A percentile compares a stretch with the other conserved stretches of the same genome.
Evolutionary conservation across 148 eudicot genomes (phyloP).

Genomic region (Rhododendron henanense): DNA sequence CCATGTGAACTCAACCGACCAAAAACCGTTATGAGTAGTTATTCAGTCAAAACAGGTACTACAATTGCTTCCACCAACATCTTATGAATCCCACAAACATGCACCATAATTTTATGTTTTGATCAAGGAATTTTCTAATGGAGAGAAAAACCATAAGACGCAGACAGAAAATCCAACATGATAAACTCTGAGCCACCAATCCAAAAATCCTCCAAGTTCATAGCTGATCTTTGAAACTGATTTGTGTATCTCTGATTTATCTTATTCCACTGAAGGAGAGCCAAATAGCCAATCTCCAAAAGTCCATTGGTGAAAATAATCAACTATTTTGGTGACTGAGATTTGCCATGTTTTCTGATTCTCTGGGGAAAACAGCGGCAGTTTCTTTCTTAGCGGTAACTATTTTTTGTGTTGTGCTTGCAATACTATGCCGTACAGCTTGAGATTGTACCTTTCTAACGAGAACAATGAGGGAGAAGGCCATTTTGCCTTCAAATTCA

Average conservation of each 20-base stretch:
- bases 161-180: not conserved
- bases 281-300: too few relatives aligned
- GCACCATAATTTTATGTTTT: not conserved
- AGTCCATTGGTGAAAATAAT: not conserved
- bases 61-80: not conserved
- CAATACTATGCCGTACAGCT: too few relatives aligned
- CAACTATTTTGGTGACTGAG: not conserved
- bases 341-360: not conserved
- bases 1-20: too few relatives aligned
- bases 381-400: not conserved
- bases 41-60: not conserved
- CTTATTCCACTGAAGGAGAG: too few relatives aligned
- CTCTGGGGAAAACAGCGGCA: not conserved
- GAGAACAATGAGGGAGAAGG: too few relatives aligned
- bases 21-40: not conserved
- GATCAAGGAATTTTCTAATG: not conserved
- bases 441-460: too few relatives aligned
- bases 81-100: not conserved
- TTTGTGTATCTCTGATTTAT: too few relatives aligned
- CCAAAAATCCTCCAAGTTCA: too few relatives aligned
- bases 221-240: too few relatives aligned
- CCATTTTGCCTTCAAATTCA: too few relatives aligned
- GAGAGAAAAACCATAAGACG: not conserved
- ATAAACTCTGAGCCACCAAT: too few relatives aligned
- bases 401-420: too few relatives aligned